Base-by-base conservation (phyloP, 2,329 filamentous ascomycete genomes). In the Paramyrothecium roridum region DNA sequence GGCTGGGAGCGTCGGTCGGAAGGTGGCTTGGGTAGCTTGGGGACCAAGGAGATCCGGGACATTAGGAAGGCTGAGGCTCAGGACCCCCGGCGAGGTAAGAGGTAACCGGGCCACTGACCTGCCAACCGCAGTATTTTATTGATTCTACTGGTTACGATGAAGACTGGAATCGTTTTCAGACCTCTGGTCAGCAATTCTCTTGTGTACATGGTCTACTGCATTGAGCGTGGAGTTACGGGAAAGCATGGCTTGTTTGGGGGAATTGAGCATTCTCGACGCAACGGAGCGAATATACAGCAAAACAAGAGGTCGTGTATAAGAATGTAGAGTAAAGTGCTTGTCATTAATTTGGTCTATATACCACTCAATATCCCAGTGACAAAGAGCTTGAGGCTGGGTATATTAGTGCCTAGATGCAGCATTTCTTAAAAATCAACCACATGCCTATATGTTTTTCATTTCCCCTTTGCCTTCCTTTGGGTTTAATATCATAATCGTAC, bases 1-100 rank as follows among this genome's bases (percentile, higher is more conserved):
- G 86, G 86, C 8, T 89, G 86, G 86, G 86, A 89, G 71, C 76
- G 86, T 55, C 80, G 90, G 57, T 85, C 81, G 50, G 93, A 98
- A 69, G 95, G 95, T 3, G 95, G 95, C 0, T 71, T 93, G 57
- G 93, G 93, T 3, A 95, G 91, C 66, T 71, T 98, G 70, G 91
- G 92, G 3, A 98, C 93, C 4, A 96, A 92, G 76, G 93, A 98
- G 79, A 85, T 93, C 69, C 83, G 95, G 57, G 91, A 96, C 63
- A 93, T 88, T 73, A 85, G 92, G 70, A 86, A 83, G 67, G 80
- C 85, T 51, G 92, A 97, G 71, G 92, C 93, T 6, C 77, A 84
- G 60, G 89, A 96, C 78, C 93, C 93, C 48, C 83, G 93, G 66
- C 81, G 88, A 61, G 83, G 87, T 57, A 85, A 85, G 71, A 65